These are phyloP conservation scores for Hansenula lynferdii DNA, from an alignment of 1,139 yeast species.

Conservation along the genomic window DNA sequence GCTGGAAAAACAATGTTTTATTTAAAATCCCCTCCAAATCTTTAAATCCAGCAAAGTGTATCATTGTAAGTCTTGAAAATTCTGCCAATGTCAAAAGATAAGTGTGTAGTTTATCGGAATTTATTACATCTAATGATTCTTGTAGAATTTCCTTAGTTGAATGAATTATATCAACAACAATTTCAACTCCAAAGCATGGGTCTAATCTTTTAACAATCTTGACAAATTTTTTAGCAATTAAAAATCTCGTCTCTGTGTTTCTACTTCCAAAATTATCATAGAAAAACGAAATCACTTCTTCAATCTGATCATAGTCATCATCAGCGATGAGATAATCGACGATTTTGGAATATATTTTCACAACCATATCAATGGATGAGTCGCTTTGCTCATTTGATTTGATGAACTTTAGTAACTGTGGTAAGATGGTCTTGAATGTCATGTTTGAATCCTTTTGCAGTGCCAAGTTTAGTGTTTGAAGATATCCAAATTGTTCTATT, in stretches of 20 bases:
- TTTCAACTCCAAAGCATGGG: conserved; percentile 19
- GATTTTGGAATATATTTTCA: conserved; percentile 24
- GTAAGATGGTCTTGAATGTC: not conserved
- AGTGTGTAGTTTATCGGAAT: conserved; percentile 27
- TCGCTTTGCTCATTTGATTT: conserved; percentile 8
- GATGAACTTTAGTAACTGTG: not conserved
- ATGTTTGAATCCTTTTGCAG: conserved; percentile 16
- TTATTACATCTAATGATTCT: conserved; percentile 21
- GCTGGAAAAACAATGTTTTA: conserved; percentile 48
- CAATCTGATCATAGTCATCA: conserved; percentile 31
- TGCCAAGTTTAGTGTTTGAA: conserved; percentile 15
- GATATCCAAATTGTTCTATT: conserved; percentile 11
- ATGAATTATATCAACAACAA: conserved; percentile 19
- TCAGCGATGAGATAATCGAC: conserved; percentile 9
- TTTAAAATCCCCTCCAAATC: conserved; percentile 26
- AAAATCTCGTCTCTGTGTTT: conserved; percentile 28
- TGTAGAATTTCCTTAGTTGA: conserved; percentile 14
- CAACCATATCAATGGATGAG: conserved; percentile 18
- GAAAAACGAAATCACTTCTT: conserved; percentile 41
- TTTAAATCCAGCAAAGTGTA: conserved; percentile 20
- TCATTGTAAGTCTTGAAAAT: conserved; percentile 28
- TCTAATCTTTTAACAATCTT: conserved; percentile 25
- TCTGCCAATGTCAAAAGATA: conserved; percentile 29
- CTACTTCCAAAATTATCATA: conserved; percentile 29
- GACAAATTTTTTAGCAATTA: conserved; percentile 27